phyloP scores from a whole-genome alignment of 2,329 filamentous ascomycete genomes.

The Fusarium pseudograminearum region DNA sequence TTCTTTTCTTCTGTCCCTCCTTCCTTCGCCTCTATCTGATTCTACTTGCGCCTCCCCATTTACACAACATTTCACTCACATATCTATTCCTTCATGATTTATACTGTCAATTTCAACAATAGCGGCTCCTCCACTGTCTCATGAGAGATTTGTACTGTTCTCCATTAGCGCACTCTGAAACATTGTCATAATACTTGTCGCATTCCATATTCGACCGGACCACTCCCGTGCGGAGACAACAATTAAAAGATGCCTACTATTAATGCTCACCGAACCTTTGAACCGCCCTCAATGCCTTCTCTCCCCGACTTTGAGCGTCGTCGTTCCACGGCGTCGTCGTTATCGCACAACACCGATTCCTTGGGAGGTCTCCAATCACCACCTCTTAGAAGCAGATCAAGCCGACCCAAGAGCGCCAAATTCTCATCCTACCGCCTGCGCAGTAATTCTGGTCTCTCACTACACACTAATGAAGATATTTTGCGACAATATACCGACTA shows the following conservation, averaged over 20 bases:
- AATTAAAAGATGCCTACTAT: conserved; percentile 42
- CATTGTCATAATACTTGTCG: conserved; percentile 8
- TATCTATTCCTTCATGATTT: conserved; percentile 9
- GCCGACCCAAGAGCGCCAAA: conserved; percentile 48
- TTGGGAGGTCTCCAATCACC: conserved; percentile 41
- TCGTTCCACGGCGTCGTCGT: conserved; percentile 39
- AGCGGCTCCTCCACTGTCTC: not conserved
- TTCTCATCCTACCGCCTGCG: conserved; percentile 52
- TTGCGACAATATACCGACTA: conserved; percentile 62
- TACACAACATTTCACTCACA: not conserved
- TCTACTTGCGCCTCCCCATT: conserved; percentile 5
- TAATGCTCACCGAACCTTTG: conserved; percentile 44
- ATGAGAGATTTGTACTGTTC: not conserved
- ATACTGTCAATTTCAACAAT: conserved; percentile 18
- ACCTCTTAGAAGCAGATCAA: conserved; percentile 39
- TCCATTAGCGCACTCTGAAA: conserved; percentile 1
- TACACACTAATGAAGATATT: conserved; percentile 59
- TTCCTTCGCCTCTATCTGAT: conserved; percentile 19
- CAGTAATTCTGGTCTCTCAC: conserved; percentile 60
- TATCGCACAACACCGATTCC: conserved; percentile 38
- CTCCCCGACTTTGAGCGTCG: conserved; percentile 47
- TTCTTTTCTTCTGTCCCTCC: conserved; percentile 33
- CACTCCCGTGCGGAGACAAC: conserved; percentile 8
- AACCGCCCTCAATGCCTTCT: conserved; percentile 43
- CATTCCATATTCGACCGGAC: not conserved